These are phyloP conservation scores for Didymella arachidicola DNA, from an alignment of 2,329 filamentous ascomycete genomes.

Conservation along the genomic window DNA sequence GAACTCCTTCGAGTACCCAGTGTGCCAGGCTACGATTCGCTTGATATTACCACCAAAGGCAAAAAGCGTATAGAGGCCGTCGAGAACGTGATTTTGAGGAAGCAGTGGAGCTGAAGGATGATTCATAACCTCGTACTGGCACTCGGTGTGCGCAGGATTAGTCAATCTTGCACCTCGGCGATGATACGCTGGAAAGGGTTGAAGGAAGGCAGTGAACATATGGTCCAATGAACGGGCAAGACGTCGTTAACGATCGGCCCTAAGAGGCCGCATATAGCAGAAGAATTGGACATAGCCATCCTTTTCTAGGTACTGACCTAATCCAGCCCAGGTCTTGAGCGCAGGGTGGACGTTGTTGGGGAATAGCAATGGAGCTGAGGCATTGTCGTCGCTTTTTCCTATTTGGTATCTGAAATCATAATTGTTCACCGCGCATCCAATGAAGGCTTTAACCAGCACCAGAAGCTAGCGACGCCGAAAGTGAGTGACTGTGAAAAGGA, in stretches of 20 bases:
- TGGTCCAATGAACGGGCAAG: constrained; percentile 2
- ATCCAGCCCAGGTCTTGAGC: not conserved
- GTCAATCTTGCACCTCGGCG: not conserved
- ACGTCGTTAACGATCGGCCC: not conserved
- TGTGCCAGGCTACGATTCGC: constrained; percentile 14
- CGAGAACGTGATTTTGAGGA: not conserved
- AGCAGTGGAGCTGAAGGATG: not conserved
- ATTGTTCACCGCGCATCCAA: constrained; percentile 4
- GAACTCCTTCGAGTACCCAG: not conserved
- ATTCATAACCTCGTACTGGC: not conserved
- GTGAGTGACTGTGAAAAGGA: not conserved
- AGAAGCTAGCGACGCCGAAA: not conserved
- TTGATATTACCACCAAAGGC: constrained; percentile 5
- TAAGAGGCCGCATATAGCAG: constrained; percentile 7
- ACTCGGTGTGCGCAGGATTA: constrained; percentile 8
- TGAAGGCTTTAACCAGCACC: not conserved
- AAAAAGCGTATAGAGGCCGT: not conserved
- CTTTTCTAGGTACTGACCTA: not conserved
- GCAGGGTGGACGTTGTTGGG: not conserved
- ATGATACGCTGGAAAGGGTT: not conserved
- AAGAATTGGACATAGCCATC: constrained; percentile 1
- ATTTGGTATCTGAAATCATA: not conserved
- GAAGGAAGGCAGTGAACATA: not conserved
- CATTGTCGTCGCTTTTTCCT: constrained; percentile 2
- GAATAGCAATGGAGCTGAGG: not conserved